Percentiles rank a stretch among this genome's conserved stretches.
Conservation (phyloP, 345 rosid genomes). For the Salix viminalis region DNA sequence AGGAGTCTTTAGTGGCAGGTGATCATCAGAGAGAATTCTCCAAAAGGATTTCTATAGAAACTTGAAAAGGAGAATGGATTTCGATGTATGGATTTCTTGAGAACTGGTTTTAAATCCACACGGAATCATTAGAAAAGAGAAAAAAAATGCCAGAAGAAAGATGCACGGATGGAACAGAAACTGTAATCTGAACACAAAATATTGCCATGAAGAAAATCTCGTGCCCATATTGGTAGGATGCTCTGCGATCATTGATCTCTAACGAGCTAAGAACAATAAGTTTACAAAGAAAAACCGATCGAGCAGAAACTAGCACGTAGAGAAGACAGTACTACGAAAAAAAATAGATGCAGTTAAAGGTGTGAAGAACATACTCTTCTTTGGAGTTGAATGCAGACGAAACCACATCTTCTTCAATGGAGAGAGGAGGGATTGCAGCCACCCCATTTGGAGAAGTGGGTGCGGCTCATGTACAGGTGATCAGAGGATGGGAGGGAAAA, state of each 20-base stretch:
- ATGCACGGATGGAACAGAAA: not conserved
- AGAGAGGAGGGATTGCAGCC: slow-evolving; percentile 86
- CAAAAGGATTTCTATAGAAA: not conserved
- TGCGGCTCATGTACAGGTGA: slow-evolving; percentile 34
- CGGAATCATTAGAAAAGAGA: not conserved
- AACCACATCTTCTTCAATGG: slow-evolving; percentile 93
- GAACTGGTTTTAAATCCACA: not conserved
- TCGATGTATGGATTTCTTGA: not conserved
- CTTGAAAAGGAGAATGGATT: not conserved
- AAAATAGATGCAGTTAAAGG: not conserved
- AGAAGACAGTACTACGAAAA: not conserved
- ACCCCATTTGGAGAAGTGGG: slow-evolving; percentile 59
- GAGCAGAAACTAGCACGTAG: not conserved
- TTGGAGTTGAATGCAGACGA: slow-evolving; percentile 60
- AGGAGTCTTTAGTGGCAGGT: not conserved
- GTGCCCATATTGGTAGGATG: not conserved
- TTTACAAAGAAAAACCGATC: not conserved
- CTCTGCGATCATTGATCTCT: not conserved
- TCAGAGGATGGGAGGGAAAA: not conserved
- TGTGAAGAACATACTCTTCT: slow-evolving; percentile 49
- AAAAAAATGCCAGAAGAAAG: not conserved
- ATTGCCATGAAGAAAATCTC: not conserved
- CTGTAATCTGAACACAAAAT: not conserved
- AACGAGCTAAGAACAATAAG: not conserved
- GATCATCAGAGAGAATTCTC: not conserved